A percentile compares a stretch with the other conserved stretches of the same genome.
Conservation (phyloP, 441 rosid genomes). For the Corymbia calophylla region DNA sequence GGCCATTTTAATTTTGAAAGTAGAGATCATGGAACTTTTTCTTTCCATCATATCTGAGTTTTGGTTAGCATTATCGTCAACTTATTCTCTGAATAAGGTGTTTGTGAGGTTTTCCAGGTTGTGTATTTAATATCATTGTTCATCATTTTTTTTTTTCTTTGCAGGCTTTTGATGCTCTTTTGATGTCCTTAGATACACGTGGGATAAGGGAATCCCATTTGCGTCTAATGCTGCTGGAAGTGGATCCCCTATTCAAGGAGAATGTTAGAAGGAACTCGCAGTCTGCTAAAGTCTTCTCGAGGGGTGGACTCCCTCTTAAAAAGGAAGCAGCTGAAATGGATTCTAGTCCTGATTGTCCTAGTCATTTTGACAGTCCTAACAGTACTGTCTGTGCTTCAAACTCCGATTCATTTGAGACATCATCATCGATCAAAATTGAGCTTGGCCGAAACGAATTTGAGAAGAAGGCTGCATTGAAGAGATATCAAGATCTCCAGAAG, state of each 20-base stretch:
- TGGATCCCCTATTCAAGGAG: constrained; percentile 62
- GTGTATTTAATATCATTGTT: background rate
- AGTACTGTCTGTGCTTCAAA: background rate
- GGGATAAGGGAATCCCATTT: constrained; percentile 77
- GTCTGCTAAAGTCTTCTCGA: background rate
- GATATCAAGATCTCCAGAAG: background rate
- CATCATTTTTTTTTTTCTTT: background rate
- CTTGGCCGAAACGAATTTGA: background rate
- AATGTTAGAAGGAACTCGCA: constrained; percentile 30
- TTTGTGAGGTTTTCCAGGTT: background rate
- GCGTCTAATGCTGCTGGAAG: constrained; percentile 54
- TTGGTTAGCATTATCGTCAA: background rate
- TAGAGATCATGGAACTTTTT: background rate
- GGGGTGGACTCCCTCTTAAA: background rate
- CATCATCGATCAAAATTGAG: background rate
- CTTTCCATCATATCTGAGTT: background rate
- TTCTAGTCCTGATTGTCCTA: background rate
- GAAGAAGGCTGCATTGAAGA: background rate
- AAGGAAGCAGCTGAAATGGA: background rate
- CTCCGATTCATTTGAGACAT: background rate
- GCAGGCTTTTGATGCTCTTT: constrained; percentile 64
- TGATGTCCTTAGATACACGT: constrained; percentile 64
- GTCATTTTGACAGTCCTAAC: background rate
- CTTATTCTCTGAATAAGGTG: background rate
- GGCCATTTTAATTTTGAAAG: background rate